phyloP scores from a whole-genome alignment of 306 rosid species.

The Delonix regia region DNA sequence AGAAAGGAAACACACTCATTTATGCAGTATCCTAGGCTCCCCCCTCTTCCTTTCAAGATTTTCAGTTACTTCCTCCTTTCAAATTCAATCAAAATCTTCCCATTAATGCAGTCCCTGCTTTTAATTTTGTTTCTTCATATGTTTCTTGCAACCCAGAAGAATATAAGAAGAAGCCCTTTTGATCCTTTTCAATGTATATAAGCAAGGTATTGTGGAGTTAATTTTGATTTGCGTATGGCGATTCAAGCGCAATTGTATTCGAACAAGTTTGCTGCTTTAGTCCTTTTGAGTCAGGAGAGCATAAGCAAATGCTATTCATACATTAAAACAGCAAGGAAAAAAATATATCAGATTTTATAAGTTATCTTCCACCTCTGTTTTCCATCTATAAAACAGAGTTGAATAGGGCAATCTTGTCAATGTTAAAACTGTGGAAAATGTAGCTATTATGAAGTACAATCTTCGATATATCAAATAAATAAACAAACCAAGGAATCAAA shows the following conservation, averaged over 20 bases:
- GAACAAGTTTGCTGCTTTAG: no score
- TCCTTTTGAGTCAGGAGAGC: neutral
- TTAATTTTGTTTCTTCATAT: no score
- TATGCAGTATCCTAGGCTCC: conserved; percentile 38
- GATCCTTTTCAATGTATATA: no score
- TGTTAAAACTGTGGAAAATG: neutral
- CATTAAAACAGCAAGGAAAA: neutral
- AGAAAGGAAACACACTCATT: neutral
- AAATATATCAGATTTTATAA: no score
- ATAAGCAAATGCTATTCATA: neutral
- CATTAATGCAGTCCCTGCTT: conserved; percentile 4
- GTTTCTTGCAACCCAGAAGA: no score
- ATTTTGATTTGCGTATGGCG: no score
- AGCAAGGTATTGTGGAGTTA: no score
- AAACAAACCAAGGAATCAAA: neutral
- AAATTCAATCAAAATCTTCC: conserved; percentile 28
- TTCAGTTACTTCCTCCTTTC: conserved; percentile 44
- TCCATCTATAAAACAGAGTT: neutral
- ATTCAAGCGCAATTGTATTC: no score
- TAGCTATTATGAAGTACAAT: conserved; percentile 5
- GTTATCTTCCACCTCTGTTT: conserved; percentile 19
- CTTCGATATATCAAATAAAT: neutral
- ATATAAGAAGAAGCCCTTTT: no score
- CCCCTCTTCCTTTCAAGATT: conserved; percentile 24
- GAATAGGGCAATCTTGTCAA: neutral